These are phyloP conservation scores for Sclerotinia sclerotiorum DNA, from an alignment of 2,329 filamentous ascomycete species.

Conservation along the genomic window DNA sequence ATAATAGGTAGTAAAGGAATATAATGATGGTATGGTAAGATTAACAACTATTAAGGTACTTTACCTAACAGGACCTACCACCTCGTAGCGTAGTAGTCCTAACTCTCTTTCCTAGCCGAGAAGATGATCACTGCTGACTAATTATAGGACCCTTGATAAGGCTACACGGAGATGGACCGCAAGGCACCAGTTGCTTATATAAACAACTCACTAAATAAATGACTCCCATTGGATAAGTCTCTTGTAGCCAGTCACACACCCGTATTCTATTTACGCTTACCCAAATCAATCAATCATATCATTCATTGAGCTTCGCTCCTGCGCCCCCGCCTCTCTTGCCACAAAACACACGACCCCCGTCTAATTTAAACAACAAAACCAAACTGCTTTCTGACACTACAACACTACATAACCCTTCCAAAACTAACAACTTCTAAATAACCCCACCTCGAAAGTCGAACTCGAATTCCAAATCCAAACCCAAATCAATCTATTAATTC, in stretches of 20 bases:
- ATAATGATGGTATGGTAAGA: too few species aligned
- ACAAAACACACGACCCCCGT: background rate
- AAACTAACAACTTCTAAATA: conserved; percentile 23
- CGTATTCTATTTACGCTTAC: background rate
- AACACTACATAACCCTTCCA: conserved; percentile 10
- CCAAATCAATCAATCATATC: background rate
- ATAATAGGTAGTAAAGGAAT: too few species aligned
- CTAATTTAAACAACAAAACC: conserved; percentile 6
- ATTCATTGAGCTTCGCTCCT: background rate
- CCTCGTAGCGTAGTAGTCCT: too few species aligned
- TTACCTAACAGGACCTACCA: too few species aligned
- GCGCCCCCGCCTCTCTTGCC: background rate
- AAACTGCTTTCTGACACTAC: background rate
- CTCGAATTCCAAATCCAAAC: conserved; percentile 22
- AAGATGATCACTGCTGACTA: background rate
- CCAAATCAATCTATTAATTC: conserved; percentile 24
- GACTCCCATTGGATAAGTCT: background rate
- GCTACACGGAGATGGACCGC: too few species aligned
- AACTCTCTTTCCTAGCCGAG: too few species aligned
- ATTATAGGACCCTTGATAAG: background rate
- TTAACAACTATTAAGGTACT: too few species aligned
- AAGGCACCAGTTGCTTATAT: background rate
- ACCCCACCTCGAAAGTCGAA: conserved; percentile 32
- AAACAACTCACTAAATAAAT: background rate
- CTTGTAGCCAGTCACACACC: background rate